A percentile compares a stretch with the other conserved stretches of the same genome.
Evolutionary conservation across 2,329 filamentous ascomycete genomes (phyloP).

Genomic region (Zymoseptoria pseudotritici): DNA sequence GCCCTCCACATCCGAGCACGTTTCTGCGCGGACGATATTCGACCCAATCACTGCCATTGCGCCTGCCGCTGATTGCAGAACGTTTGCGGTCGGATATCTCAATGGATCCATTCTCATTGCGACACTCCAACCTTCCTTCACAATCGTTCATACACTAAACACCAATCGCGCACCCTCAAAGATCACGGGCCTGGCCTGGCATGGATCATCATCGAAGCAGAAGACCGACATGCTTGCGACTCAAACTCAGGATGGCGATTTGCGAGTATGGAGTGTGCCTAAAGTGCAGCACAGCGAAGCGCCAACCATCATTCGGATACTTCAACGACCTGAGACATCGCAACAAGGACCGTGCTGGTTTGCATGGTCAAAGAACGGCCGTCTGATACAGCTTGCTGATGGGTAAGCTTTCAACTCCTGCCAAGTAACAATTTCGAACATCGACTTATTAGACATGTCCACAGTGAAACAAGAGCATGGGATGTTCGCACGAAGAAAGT

Average conservation of each 20-base stretch:
- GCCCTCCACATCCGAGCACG: conserved; percentile 83
- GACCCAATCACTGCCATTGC: conserved; percentile 92
- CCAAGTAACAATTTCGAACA: too few species aligned
- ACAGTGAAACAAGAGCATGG: conserved; percentile 81
- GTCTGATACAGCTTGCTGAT: conserved; percentile 86
- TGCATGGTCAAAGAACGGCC: conserved; percentile 95
- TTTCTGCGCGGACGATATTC: conserved; percentile 84
- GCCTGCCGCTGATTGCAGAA: conserved; percentile 80
- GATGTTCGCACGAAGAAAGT: conserved; percentile 98
- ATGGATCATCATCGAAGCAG: conserved; percentile 89
- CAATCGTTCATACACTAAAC: conserved; percentile 84
- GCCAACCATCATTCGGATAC: conserved; percentile 79
- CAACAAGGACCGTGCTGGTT: conserved; percentile 84
- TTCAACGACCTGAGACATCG: conserved; percentile 71
- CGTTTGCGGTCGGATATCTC: conserved; percentile 93
- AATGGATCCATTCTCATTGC: conserved; percentile 92
- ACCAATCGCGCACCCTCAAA: conserved; percentile 78
- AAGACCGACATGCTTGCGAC: conserved; percentile 97
- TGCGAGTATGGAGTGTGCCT: conserved; percentile 92
- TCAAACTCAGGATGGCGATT: conserved; percentile 83
- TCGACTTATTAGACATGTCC: too few species aligned
- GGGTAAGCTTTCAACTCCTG: conserved; percentile 42
- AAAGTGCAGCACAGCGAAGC: conserved; percentile 65
- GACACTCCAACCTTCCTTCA: conserved; percentile 83
- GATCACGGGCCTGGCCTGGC: conserved; percentile 83